A percentile compares a stretch with the other conserved stretches of the same genome.
These are phyloP conservation scores for Dichomitus squalens DNA, from an alignment of 1,284 basidiomycete species.

Conservation along the genomic window DNA sequence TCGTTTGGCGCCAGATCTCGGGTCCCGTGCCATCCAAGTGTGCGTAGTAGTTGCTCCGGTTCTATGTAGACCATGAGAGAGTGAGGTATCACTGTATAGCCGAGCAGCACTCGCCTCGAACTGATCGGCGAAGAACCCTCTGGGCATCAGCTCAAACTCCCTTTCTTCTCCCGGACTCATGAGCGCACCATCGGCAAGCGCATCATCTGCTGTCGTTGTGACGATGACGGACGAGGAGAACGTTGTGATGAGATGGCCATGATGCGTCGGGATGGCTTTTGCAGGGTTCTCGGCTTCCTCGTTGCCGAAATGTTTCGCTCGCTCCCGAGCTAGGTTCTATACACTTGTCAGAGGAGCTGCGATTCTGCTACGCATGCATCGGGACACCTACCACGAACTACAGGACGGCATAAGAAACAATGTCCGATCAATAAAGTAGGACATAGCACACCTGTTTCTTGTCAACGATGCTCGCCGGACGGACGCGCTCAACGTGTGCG, in stretches of 20 bases:
- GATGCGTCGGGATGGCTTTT: constrained; percentile 16
- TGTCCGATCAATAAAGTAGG: constrained; percentile 32
- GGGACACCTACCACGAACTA: constrained; percentile 8
- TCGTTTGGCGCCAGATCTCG: constrained; percentile 94
- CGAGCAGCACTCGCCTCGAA: constrained; percentile 66
- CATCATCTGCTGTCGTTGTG: constrained; percentile 49
- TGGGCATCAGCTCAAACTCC: constrained; percentile 49
- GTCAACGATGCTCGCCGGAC: constrained; percentile 90
- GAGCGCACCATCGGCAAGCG: constrained; percentile 40
- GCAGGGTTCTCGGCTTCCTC: constrained; percentile 35
- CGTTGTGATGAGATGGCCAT: constrained; percentile 28
- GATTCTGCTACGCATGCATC: neutral
- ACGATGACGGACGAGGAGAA: constrained; percentile 52
- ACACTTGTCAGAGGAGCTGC: neutral
- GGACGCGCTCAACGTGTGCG: constrained; percentile 83
- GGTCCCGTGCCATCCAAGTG: constrained; percentile 92
- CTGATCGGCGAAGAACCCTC: constrained; percentile 93
- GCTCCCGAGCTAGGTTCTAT: constrained; percentile 81
- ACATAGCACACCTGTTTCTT: constrained; percentile 78
- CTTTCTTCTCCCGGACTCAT: constrained; percentile 43
- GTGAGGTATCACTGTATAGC: neutral
- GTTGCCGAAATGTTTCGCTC: constrained; percentile 72
- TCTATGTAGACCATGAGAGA: constrained; percentile 45
- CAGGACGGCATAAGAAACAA: too few relatives aligned
- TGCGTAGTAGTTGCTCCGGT: constrained; percentile 87